Evolutionary conservation across 108 stramenopile species (phyloP), one percentile per base, ranked within the genome.

Genomic region (Cyclostephanos tholiformis): DNA sequence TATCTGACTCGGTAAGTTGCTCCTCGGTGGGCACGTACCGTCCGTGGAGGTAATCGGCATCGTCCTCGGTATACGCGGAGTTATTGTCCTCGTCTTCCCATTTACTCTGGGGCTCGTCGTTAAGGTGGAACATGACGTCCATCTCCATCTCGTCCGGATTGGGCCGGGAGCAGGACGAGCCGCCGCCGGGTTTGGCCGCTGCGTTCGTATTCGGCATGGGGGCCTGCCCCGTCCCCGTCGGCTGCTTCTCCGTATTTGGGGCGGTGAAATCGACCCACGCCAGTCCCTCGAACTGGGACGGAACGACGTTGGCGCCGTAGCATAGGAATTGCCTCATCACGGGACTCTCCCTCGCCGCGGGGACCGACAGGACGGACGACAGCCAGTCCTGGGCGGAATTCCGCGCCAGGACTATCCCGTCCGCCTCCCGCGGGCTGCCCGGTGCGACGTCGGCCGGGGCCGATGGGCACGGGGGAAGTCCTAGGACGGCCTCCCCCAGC

Each of bases 111-210:
- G 62, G 36, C 35, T 86, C 88, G 48, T 87, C 88, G 11, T 81
- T 88, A 25, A 63, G 72, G 10, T 67, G 65, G 63, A 88, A 90
- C 88, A 90, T 89, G 35, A 88, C 87, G 17, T 87, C 90, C 91
- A 92, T 92, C 30, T 88, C 87, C 94, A 95, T 92, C 44, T 95
- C 94, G 71, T 90, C 93, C 11, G 87, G 56, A 53, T 79, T 79
- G 53, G 59, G 20, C 46, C 59, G 35, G 17, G 57, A 50, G 65
- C 20, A 68, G 50, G 35, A 51, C 50, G 56, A 22, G n/a, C n/a
- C n/a, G n/a, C n/a, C n/a, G 27, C 48, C 73, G 55, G 14, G 62
- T 10, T 43, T 66, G 43, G 51, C 46, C 50, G n/a, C 30, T 39
- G 62, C 36, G 0, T 69, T 69, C 8, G 20, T 55, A 36, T 60